These are phyloP conservation scores for Xanthoconium separans DNA, from an alignment of 1,284 basidiomycete species.

Conservation along the genomic window DNA sequence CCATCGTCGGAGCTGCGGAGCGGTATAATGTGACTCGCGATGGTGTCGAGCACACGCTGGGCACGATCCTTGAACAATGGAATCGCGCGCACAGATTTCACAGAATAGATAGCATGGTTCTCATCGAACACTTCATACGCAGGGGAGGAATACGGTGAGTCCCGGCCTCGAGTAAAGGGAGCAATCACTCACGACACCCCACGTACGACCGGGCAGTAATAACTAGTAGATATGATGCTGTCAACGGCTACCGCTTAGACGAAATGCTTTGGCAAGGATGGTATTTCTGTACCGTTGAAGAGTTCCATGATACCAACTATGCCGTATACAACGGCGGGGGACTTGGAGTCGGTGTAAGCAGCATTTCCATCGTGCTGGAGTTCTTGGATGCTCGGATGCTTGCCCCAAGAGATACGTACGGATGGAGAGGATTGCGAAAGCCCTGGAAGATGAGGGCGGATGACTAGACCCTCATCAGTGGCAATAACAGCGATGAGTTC, in stretches of 20 bases:
- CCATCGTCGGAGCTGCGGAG: conserved; percentile 41
- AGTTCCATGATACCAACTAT: conserved; percentile 70
- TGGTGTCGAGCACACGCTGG: conserved; percentile 44
- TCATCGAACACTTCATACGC: conserved; percentile 55
- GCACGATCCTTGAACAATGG: conserved; percentile 65
- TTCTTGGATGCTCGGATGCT: conserved; percentile 55
- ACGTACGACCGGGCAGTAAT: conserved; percentile 58
- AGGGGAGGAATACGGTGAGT: conserved; percentile 5
- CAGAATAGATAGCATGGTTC: conserved; percentile 56
- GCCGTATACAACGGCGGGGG: conserved; percentile 63
- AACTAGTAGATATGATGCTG: conserved; percentile 72
- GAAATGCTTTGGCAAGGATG: not conserved
- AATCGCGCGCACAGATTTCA: conserved; percentile 66
- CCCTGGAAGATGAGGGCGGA: conserved; percentile 53
- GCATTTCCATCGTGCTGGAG: conserved; percentile 36
- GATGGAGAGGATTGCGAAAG: conserved; percentile 38
- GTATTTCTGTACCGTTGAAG: conserved; percentile 52
- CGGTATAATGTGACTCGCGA: conserved; percentile 50
- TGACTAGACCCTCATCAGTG: conserved; percentile 58
- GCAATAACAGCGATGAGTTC: conserved; percentile 61
- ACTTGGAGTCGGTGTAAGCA: conserved; percentile 48
- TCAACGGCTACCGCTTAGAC: conserved; percentile 16
- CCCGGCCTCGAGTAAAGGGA: not conserved
- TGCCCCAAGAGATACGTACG: conserved; percentile 64
- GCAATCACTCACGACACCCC: conserved; percentile 59